Evolutionary conservation across 768 basidiomycete genomes (phyloP).

Genomic region (Porphyrellus cyaneotinctus): DNA sequence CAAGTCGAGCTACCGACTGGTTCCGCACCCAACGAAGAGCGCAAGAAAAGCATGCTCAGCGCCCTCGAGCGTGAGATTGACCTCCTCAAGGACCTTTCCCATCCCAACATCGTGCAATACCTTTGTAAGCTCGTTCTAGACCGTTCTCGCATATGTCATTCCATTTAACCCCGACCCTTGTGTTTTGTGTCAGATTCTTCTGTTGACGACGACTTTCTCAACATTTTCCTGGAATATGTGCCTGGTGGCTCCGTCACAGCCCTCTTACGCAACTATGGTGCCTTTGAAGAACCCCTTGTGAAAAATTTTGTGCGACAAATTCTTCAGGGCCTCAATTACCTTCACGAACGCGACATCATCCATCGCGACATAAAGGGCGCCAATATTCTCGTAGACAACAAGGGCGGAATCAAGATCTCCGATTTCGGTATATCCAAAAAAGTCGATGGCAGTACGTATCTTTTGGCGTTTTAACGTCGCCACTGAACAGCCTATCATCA

Average conservation of each 20-base stretch:
- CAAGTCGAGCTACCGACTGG: slow-evolving; percentile 91
- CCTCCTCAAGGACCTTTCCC: slow-evolving; percentile 86
- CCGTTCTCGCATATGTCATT: not conserved
- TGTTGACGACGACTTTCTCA: slow-evolving; percentile 83
- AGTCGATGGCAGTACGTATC: slow-evolving; percentile 84
- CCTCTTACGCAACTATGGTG: slow-evolving; percentile 83
- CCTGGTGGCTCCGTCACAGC: slow-evolving; percentile 94
- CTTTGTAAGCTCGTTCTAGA: slow-evolving; percentile 58
- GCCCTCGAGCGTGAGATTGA: slow-evolving; percentile 93
- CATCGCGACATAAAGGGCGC: slow-evolving; percentile 99
- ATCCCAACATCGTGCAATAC: slow-evolving; percentile 97
- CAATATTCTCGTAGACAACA: slow-evolving; percentile 97
- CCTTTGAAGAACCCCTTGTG: slow-evolving; percentile 90
- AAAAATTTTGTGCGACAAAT: slow-evolving; percentile 93
- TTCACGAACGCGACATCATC: slow-evolving; percentile 91
- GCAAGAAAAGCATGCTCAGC: slow-evolving; percentile 89
- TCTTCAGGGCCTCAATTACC: slow-evolving; percentile 80
- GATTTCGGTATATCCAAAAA: slow-evolving; percentile 98
- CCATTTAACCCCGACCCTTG: not conserved
- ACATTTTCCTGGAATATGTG: slow-evolving; percentile 97
- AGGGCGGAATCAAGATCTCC: slow-evolving; percentile 95
- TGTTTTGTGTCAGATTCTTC: slow-evolving; percentile 67
- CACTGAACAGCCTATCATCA: no score
- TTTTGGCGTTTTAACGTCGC: not conserved
- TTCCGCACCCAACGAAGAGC: slow-evolving; percentile 81